These are phyloP conservation scores for Chrysoporthe puriensis DNA, from an alignment of 2,329 filamentous ascomycete species.

Conservation along the genomic window DNA sequence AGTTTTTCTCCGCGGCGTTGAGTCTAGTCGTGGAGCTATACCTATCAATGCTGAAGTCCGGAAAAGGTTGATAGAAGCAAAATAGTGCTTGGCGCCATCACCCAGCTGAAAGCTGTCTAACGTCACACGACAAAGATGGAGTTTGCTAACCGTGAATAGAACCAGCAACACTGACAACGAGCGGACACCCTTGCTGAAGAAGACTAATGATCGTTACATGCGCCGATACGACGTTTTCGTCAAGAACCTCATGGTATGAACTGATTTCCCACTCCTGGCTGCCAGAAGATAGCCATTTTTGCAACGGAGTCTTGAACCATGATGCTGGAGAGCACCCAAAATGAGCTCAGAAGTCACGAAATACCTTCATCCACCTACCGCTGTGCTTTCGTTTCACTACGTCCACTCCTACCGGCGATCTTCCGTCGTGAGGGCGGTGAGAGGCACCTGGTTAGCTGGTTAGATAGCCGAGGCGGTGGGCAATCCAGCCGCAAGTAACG, in stretches of 20 bases:
- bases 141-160: neutral
- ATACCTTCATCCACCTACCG: neutral
- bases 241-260: neutral
- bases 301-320: neutral
- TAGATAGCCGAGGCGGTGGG: neutral
- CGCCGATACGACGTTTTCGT: neutral
- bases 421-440: slow-evolving; percentile 2
- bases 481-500: slow-evolving; percentile 19
- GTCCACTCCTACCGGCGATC: neutral
- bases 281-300: neutral
- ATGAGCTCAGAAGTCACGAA: no score
- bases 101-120: neutral
- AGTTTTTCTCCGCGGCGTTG: no score
- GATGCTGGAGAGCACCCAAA: no score
- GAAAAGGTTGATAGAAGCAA: neutral
- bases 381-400: neutral
- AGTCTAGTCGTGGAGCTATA: no score
- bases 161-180: neutral
- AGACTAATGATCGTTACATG: neutral
- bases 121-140: neutral
- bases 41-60: neutral
- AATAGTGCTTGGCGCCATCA: neutral
- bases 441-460: neutral
- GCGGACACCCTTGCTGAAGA: neutral
- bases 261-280: neutral